These are phyloP conservation scores for Fusarium mangiferae DNA, from an alignment of 2,329 filamentous ascomycete genomes.

Conservation along the genomic window DNA sequence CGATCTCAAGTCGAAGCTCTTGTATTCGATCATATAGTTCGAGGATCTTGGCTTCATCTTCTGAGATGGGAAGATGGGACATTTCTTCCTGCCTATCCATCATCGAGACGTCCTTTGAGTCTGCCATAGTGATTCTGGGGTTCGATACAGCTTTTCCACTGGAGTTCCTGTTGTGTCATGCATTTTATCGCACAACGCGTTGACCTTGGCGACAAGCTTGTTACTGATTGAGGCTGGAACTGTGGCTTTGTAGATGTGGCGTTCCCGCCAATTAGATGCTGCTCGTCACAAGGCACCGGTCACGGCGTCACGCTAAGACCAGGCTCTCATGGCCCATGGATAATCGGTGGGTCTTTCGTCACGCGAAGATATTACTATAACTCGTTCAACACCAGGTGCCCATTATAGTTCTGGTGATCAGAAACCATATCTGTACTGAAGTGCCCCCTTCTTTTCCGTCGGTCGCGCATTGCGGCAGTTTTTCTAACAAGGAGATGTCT, in stretches of 20 bases:
- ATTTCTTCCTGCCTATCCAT: slow-evolving; percentile 48
- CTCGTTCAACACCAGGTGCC: slow-evolving; percentile 21
- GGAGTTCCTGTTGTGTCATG: not conserved
- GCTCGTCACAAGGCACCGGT: slow-evolving; percentile 48
- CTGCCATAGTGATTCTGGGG: slow-evolving; percentile 40
- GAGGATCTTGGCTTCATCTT: slow-evolving; percentile 73
- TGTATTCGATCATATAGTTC: slow-evolving; percentile 77
- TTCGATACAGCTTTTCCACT: not conserved
- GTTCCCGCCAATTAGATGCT: slow-evolving; percentile 26
- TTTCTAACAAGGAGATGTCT: slow-evolving; percentile 59
- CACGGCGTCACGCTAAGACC: slow-evolving; percentile 49
- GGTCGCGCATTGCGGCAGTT: slow-evolving; percentile 44
- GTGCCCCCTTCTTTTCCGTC: slow-evolving; percentile 17
- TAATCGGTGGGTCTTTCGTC: slow-evolving; percentile 36
- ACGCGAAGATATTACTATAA: slow-evolving; percentile 39
- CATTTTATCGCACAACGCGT: slow-evolving; percentile 14
- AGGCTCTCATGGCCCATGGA: slow-evolving; percentile 37
- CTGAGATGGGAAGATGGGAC: slow-evolving; percentile 65
- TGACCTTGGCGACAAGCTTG: slow-evolving; percentile 2
- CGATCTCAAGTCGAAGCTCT: slow-evolving; percentile 77
- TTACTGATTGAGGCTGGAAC: slow-evolving; percentile 21
- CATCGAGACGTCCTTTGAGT: slow-evolving; percentile 45
- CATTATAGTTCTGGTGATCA: slow-evolving; percentile 21
- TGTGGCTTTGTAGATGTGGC: slow-evolving; percentile 34
- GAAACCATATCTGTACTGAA: slow-evolving; percentile 22